Evolutionary conservation across 257 asterid genomes (phyloP), one percentile per base, ranked within the genome.

Genomic region (Oldenlandia corymbosa): DNA sequence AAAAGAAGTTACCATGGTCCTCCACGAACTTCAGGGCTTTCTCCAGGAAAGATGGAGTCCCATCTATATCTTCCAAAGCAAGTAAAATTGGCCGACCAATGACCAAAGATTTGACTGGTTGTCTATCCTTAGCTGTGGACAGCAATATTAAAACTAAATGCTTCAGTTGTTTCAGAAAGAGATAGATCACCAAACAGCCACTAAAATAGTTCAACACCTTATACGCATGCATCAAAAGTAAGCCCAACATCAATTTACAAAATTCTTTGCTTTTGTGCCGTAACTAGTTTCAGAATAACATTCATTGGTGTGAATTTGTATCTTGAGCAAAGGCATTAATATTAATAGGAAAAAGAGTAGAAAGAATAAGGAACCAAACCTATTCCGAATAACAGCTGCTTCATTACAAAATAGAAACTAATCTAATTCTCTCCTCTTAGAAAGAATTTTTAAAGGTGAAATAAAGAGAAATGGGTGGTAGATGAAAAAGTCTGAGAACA

Each of bases 31-130:
- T 79, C 66, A 93, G 95, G 73, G 99, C 94, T 79, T 93, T 93
- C 80, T 93, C 99, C 84, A 93, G 65, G 79, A 93, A 93, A 69
- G 99, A 90, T 51, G 96, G 96, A 73, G 92, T 84, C 71, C 99
- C 99, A 63, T 93, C 99, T 61, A 84, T 78, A 70, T 93, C 97
- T 85, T 93, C 99, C 73, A 93, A 78, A 59, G 99, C 99, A 78
- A 93, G 97, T 79, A 93, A 81, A 78, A 93, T 76, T 34, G 99
- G 99, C 56, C 95, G 74, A 36, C 99, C 99, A 76, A 90, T 64
- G 65, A 93, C 97, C 78, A 84, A 60, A 55, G 94, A 85, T 67
- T 90, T 93, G 45, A 68, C 86, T 55, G 87, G 68, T 70, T 73
- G 88, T 69, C 81, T 93, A 69, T 93, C 99, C 78, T 84, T 93